Evolutionary conservation across 208 protist species (phyloP).

Genomic region (Angomonas desouzai): DNA sequence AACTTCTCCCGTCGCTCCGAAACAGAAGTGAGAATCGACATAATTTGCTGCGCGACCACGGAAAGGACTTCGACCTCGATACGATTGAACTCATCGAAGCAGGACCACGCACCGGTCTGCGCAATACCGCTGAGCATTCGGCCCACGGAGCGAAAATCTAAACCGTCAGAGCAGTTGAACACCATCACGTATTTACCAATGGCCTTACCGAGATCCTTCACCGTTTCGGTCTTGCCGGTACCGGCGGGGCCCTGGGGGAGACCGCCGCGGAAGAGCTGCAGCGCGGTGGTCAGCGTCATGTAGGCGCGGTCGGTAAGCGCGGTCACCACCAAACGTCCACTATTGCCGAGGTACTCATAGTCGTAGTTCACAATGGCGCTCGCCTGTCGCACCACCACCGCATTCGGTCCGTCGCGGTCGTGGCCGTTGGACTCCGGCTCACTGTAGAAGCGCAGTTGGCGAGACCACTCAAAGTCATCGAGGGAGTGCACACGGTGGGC

Average conservation of each 20-base stretch:
- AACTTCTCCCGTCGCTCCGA: slow-evolving; percentile 78
- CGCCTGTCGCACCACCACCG: slow-evolving; percentile 90
- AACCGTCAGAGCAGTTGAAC: slow-evolving; percentile 98
- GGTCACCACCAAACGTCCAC: slow-evolving; percentile 97
- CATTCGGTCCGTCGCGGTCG: slow-evolving; percentile 9
- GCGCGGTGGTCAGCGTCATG: slow-evolving; percentile 97
- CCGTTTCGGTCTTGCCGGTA: slow-evolving; percentile 99
- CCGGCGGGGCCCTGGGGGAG: slow-evolving; percentile 96
- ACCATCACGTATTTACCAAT: slow-evolving; percentile 98
- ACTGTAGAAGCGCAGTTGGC: slow-evolving; percentile 96
- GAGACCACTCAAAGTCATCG: slow-evolving; percentile 97
- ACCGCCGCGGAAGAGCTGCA: slow-evolving; percentile 93
- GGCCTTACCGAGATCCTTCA: slow-evolving; percentile 98
- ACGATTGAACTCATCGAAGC: slow-evolving; percentile 99
- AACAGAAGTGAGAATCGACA: slow-evolving; percentile 91
- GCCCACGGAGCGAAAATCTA: slow-evolving; percentile 96
- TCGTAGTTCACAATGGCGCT: slow-evolving; percentile 92
- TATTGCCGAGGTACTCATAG: slow-evolving; percentile 98
- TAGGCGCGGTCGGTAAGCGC: slow-evolving; percentile 97
- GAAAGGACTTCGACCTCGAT: slow-evolving; percentile 98
- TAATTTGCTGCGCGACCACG: slow-evolving; percentile 98
- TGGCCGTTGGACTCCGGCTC: slow-evolving; percentile 36
- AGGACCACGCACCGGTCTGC: slow-evolving; percentile 97
- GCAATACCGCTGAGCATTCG: slow-evolving; percentile 96
- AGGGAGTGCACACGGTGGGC: slow-evolving; percentile 65